Base-by-base conservation (phyloP, 106 monocot species). In the Xerophyta viscosa region DNA sequence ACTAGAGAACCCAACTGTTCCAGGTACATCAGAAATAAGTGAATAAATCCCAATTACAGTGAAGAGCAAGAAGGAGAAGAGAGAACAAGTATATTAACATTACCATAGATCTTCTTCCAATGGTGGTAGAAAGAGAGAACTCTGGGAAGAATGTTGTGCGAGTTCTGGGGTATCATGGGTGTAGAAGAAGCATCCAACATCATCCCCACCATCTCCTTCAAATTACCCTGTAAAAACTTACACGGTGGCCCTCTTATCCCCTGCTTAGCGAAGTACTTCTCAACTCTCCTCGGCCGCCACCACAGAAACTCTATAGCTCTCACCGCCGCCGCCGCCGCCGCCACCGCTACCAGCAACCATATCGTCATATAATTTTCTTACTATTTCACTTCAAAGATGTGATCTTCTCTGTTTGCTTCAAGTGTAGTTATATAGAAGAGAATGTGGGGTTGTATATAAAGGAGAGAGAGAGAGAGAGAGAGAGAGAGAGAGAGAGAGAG, bases 21-120 rank as follows among this genome's bases (percentile, higher is more conserved):
- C n/a, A n/a, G n/a, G n/a, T n/a, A n/a, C n/a, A n/a, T n/a, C n/a
- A n/a, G n/a, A n/a, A n/a, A n/a, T n/a, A n/a, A n/a, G n/a, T n/a
- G 1, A 19, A 8, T 22, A 31, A 37, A 2, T 6, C 21, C 10
- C 1, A 39, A 39, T 36, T 6, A 36, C 33, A 36, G 37, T 48
- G 54, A 13, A 9, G 20, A 50, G 27, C 37, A 27, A 66, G 46
- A 46, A 27, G 39, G 39, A 65, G 43, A 30, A 41, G n/a, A 49
- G 25, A 26, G 24, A n/a, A 9, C 14, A 4, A 26, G 37, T 29
- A 17, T 11, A 3, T 8, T 19, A 30, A n/a, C n/a, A n/a, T n/a
- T 74, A 88, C 93, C 93, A 50, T 93, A 78, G 60, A 87, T 80
- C 63, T 87, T 93, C 80, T 78, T 87, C 93, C 93, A 93, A 13